Conservation (phyloP, 441 rosid species). For the Erysimum cheiri region DNA sequence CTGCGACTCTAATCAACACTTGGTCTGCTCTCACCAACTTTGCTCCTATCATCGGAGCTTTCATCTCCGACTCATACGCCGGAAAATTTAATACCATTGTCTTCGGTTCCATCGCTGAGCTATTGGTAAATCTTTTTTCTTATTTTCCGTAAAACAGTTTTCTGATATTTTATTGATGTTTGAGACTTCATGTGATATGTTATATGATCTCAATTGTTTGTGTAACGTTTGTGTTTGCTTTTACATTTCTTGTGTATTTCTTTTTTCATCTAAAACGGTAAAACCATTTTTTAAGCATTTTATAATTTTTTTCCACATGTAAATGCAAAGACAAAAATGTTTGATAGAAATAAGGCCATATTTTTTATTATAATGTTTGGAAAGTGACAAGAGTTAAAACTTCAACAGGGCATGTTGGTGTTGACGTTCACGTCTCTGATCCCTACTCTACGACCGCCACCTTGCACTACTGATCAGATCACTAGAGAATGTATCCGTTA, state of each 20-base stretch:
- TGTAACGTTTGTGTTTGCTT: neutral
- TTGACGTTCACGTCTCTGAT: slow-evolving; percentile 74
- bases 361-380: neutral
- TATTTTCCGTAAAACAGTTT: neutral
- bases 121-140: slow-evolving; percentile 51
- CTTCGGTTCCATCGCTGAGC: slow-evolving; percentile 58
- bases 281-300: too few species aligned
- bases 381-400: neutral
- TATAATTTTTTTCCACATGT: slow-evolving; percentile 16
- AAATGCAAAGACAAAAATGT: slow-evolving; percentile 7
- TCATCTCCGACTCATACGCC: slow-evolving; percentile 60
- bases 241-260: neutral
- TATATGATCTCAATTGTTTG: neutral
- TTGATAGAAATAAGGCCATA: neutral
- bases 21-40: slow-evolving; percentile 77
- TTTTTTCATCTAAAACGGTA: too few species aligned
- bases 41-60: slow-evolving; percentile 70
- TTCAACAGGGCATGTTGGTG: slow-evolving; percentile 65
- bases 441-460: slow-evolving; percentile 65
- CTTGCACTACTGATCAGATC: slow-evolving; percentile 44
- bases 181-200: neutral
- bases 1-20: slow-evolving; percentile 59
- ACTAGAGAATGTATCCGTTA: slow-evolving; percentile 49
- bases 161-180: neutral
- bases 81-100: slow-evolving; percentile 71